Conservation (phyloP, 441 rosid species). For the Corymbia calophylla region DNA sequence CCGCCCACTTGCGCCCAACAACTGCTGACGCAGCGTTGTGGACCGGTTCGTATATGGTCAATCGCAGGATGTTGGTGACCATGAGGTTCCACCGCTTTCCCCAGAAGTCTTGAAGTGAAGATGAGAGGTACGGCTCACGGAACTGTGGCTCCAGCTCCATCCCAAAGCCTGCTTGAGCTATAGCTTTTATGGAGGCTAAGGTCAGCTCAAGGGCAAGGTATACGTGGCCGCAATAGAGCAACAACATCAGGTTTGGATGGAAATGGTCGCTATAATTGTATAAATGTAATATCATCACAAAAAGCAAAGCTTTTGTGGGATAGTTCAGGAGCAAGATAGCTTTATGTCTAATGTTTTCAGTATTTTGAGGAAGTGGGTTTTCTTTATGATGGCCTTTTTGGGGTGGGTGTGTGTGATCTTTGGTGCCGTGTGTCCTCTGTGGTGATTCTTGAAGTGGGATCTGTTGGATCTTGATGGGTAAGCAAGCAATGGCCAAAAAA, state of each 20-base stretch:
- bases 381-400: not conserved
- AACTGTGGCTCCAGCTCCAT: slow-evolving; percentile 11
- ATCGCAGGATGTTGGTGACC: slow-evolving; percentile 2
- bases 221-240: slow-evolving; percentile 23
- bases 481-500: slow-evolving; percentile 35
- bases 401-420: too few species aligned
- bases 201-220: slow-evolving; percentile 33
- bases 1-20: slow-evolving; percentile 8
- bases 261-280: slow-evolving; percentile 16
- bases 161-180: slow-evolving; percentile 17
- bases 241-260: slow-evolving; percentile 19
- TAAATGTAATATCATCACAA: not conserved
- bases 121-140: slow-evolving; percentile 3
- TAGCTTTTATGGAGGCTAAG: slow-evolving; percentile 19
- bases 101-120: slow-evolving; percentile 14
- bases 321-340: slow-evolving; percentile 8
- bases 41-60: not conserved
- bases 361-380: not conserved
- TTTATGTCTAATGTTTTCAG: not conserved
- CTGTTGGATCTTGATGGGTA: slow-evolving; percentile 47
- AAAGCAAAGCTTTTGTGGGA: slow-evolving; percentile 21
- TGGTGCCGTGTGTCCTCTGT: not conserved
- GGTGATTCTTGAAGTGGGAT: not conserved
- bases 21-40: not conserved
- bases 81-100: slow-evolving; percentile 12